Percentiles rank a stretch among this genome's conserved stretches.
Conservation (phyloP, 306 rosid genomes). For the Alnus glutinosa region DNA sequence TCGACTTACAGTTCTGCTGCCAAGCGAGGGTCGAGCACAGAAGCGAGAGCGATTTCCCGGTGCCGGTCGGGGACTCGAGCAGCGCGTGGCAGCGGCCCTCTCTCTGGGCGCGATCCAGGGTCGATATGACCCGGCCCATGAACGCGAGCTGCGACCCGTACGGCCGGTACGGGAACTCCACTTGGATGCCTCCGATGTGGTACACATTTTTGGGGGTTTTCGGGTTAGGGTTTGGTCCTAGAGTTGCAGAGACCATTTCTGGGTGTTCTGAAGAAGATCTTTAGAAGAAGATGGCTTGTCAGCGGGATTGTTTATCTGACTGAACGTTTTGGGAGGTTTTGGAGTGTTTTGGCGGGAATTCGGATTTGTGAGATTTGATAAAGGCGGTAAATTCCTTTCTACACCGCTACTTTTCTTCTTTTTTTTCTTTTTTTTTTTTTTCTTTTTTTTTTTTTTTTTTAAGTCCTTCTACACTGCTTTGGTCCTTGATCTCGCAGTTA, state of each 20-base stretch:
- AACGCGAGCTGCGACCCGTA: conserved; percentile 87
- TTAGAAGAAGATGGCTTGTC: not conserved
- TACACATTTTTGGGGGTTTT: conserved; percentile 52
- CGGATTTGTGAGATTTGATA: not conserved
- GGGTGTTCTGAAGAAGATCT: not conserved
- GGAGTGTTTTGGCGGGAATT: conserved; percentile 35
- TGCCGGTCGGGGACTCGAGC: conserved; percentile 94
- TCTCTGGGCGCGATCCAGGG: conserved; percentile 76
- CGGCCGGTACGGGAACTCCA: conserved; percentile 87
- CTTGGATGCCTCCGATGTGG: conserved; percentile 81
- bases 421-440: too few relatives aligned
- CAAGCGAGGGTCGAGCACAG: conserved; percentile 89
- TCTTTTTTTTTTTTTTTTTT: too few relatives aligned
- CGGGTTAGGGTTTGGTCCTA: conserved; percentile 34
- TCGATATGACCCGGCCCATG: conserved; percentile 86
- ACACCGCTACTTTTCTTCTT: not conserved
- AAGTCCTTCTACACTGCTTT: too few relatives aligned
- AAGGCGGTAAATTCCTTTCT: conserved; percentile 1
- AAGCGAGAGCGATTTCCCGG: conserved; percentile 93
- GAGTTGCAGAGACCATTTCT: conserved; percentile 48
- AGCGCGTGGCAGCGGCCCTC: conserved; percentile 92
- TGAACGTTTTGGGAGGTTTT: not conserved
- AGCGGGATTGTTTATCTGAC: not conserved
- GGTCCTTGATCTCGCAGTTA: not conserved
- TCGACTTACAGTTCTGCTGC: conserved; percentile 61